Percentiles rank a stretch among this genome's conserved stretches.
Evolutionary conservation across 1,284 basidiomycete species (phyloP).

Genomic region (Malassezia caprae): DNA sequence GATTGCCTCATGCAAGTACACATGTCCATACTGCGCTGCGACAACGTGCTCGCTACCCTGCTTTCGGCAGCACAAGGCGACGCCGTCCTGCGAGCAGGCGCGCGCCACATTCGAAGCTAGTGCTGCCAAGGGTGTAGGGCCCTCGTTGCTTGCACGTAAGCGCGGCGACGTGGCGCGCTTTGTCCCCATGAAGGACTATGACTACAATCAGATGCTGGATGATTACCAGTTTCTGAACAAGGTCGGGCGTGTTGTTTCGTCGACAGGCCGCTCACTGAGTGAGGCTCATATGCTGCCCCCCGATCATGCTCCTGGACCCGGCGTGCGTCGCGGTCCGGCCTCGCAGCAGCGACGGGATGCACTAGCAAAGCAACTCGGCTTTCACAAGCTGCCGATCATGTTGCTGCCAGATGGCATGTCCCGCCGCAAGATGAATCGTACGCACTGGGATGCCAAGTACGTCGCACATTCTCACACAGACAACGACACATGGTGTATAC

Average conservation of each 20-base stretch:
- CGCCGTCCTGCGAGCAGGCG: background rate
- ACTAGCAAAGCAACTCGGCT: slow-evolving; percentile 7
- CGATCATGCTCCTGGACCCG: background rate
- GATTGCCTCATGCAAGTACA: slow-evolving; percentile 10
- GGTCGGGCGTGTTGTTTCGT: slow-evolving; percentile 12
- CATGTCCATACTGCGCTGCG: slow-evolving; percentile 12
- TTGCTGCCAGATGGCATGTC: slow-evolving; percentile 17
- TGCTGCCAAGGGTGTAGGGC: background rate
- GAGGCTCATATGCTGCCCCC: slow-evolving; percentile 5
- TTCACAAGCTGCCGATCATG: slow-evolving; percentile 14
- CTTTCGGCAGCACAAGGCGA: slow-evolving; percentile 7
- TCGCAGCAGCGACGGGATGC: slow-evolving; percentile 13
- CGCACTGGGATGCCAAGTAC: slow-evolving; percentile 7
- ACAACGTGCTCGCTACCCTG: slow-evolving; percentile 12
- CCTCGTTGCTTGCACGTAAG: background rate
- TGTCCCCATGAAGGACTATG: slow-evolving; percentile 13
- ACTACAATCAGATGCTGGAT: slow-evolving; percentile 15
- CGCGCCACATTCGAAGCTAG: background rate
- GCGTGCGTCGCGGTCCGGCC: background rate
- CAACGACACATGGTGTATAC: slow-evolving; percentile 4
- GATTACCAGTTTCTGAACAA: slow-evolving; percentile 16
- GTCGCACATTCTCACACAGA: background rate
- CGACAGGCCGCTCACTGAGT: slow-evolving; percentile 4
- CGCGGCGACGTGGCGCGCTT: background rate
- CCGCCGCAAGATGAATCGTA: slow-evolving; percentile 6